phyloP scores from a whole-genome alignment of 768 basidiomycete genomes.

The Termitomyces sp. region DNA sequence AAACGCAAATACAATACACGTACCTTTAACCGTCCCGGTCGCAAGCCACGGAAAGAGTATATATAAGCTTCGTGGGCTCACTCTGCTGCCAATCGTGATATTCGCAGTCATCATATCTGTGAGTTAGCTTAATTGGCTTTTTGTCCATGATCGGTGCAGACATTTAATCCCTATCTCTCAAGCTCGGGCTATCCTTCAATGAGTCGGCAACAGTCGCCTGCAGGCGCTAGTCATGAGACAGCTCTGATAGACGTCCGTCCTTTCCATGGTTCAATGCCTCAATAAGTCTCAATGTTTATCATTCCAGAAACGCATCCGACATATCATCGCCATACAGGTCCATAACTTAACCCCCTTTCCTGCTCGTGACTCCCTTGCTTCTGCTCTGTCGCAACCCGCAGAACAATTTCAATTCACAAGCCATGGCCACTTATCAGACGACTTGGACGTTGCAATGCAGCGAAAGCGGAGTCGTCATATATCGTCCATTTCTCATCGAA shows the following conservation, averaged over 20 bases:
- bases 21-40: not conserved
- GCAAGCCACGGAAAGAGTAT: not conserved
- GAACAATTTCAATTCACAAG: constrained; percentile 55
- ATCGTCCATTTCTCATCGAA: constrained; percentile 54
- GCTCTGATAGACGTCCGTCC: constrained; percentile 11
- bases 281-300: constrained; percentile 7
- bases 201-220: not conserved
- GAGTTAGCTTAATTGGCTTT: not conserved
- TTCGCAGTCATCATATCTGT: not conserved
- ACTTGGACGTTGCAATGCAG: constrained; percentile 57
- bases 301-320: constrained; percentile 62
- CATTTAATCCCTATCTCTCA: not conserved
- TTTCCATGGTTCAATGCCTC: not conserved
- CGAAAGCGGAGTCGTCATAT: constrained; percentile 56
- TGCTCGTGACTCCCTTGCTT: constrained; percentile 70
- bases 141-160: not conserved
- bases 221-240: not conserved
- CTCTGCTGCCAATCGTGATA: no score
- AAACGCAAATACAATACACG: not conserved
- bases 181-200: not conserved
- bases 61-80: not conserved
- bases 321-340: constrained; percentile 68
- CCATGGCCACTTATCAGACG: constrained; percentile 60
- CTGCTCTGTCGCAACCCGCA: constrained; percentile 65
- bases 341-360: constrained; percentile 85